phyloP scores from a whole-genome alignment of 306 rosid genomes.

The Trifolium dubium region DNA sequence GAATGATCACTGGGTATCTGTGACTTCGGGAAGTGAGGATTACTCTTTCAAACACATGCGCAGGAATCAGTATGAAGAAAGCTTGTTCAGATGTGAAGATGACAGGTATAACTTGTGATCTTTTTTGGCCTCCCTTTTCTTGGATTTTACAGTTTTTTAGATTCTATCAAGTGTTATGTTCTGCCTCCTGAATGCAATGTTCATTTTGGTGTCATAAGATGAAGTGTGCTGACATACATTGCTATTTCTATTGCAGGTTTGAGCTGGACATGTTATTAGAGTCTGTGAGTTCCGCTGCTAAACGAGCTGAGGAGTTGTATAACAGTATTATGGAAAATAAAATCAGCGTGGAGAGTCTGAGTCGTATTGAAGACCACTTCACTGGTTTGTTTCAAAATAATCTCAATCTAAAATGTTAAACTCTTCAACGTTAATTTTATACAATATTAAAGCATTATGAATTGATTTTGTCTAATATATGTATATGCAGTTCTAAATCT shows the following conservation, averaged over 20 bases:
- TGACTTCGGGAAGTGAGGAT: slow-evolving; percentile 99
- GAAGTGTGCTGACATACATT: slow-evolving; percentile 22
- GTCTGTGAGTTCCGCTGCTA: slow-evolving; percentile 87
- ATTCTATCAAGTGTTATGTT: too few relatives aligned
- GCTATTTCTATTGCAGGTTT: slow-evolving; percentile 63
- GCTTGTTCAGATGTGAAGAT: slow-evolving; percentile 96
- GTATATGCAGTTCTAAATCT: slow-evolving; percentile 71
- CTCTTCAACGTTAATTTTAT: slow-evolving; percentile 6
- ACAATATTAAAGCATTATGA: slow-evolving; percentile 13
- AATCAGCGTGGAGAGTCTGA: slow-evolving; percentile 59
- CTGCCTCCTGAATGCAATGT: slow-evolving; percentile 11
- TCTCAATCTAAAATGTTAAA: slow-evolving; percentile 28
- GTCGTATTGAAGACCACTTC: slow-evolving; percentile 79
- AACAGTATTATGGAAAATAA: slow-evolving; percentile 68
- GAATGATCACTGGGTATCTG: slow-evolving; percentile 99
- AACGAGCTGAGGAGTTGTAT: slow-evolving; percentile 83
- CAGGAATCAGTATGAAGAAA: slow-evolving; percentile 95
- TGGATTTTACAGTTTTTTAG: slow-evolving; percentile 13
- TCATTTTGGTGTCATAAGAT: slow-evolving; percentile 30
- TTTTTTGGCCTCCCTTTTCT: background rate
- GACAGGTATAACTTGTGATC: slow-evolving; percentile 68
- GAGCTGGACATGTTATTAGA: slow-evolving; percentile 97
- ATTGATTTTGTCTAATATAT: slow-evolving; percentile 30
- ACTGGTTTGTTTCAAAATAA: slow-evolving; percentile 65
- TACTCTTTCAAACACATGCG: slow-evolving; percentile 99